Evolutionary conservation across 805 yeast species (phyloP).

Genomic region (Candida sphagnicola): DNA sequence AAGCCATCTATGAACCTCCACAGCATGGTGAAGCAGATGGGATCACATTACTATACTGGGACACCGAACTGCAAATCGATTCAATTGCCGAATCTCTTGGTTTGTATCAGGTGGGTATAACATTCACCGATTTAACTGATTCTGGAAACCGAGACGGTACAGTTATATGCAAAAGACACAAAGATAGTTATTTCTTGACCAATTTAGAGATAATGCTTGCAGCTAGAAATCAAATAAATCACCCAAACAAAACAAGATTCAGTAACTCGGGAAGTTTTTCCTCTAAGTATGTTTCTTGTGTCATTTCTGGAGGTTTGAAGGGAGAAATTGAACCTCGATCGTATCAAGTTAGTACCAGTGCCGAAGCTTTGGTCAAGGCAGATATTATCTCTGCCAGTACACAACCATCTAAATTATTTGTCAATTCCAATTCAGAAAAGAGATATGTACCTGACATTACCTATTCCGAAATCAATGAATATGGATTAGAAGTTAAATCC

Average conservation of each 20-base stretch:
- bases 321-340: constrained; percentile 90
- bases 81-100: constrained; percentile 57
- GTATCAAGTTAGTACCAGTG: constrained; percentile 84
- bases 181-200: constrained; percentile 83
- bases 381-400: constrained; percentile 85
- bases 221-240: constrained; percentile 65
- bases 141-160: constrained; percentile 83
- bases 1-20: constrained; percentile 90
- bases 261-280: constrained; percentile 64
- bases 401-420: constrained; percentile 81
- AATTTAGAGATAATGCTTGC: constrained; percentile 86
- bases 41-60: constrained; percentile 54
- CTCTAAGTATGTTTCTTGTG: constrained; percentile 91
- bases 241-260: constrained; percentile 63
- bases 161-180: constrained; percentile 89
- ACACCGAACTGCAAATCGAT: constrained; percentile 51
- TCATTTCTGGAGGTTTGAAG: constrained; percentile 79
- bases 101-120: constrained; percentile 69
- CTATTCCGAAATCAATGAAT: constrained; percentile 81
- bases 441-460: constrained; percentile 95
- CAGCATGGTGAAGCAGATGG: constrained; percentile 89
- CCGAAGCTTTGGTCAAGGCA: constrained; percentile 84
- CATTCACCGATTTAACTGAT: constrained; percentile 88
- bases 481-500: constrained; percentile 79
- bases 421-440: constrained; percentile 65